Percentiles rank a stretch among this genome's conserved stretches.
These are phyloP conservation scores for Thermothelomyces thermophilus DNA, from an alignment of 2,329 filamentous ascomycete species.

Conservation along the genomic window DNA sequence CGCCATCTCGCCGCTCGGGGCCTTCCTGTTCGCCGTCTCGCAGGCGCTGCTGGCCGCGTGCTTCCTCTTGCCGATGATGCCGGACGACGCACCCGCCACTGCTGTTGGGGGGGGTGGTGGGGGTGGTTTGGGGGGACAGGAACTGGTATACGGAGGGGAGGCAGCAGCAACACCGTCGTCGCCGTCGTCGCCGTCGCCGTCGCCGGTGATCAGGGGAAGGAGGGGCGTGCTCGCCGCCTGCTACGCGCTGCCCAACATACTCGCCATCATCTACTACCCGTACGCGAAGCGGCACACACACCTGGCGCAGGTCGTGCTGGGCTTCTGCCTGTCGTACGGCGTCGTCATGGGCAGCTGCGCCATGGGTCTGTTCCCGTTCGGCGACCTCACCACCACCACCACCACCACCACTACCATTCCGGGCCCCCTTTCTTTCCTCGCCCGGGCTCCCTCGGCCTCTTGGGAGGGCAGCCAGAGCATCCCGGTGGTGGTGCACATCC, in stretches of 20 bases:
- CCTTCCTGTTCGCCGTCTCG: slow-evolving; percentile 27
- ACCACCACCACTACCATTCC: no score
- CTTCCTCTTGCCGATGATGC: slow-evolving; percentile 23
- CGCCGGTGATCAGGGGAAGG: no score
- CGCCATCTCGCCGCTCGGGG: slow-evolving; percentile 26
- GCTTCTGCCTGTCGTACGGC: slow-evolving; percentile 29
- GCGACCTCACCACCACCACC: background rate
- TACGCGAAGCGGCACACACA: slow-evolving; percentile 33
- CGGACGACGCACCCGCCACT: no score
- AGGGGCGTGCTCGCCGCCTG: background rate
- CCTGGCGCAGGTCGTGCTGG: slow-evolving; percentile 32
- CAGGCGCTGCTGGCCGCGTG: slow-evolving; percentile 25
- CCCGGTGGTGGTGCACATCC: background rate
- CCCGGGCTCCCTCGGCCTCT: no score
- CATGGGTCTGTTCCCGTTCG: background rate
- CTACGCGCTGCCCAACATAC: slow-evolving; percentile 25
- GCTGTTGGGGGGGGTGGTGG: no score
- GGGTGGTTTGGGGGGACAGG: no score
- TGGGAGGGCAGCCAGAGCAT: no score
- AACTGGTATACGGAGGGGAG: no score
- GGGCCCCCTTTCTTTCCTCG: no score
- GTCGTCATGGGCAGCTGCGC: slow-evolving; percentile 26
- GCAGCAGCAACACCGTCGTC: no score
- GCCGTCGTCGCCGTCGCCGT: background rate
- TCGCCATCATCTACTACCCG: slow-evolving; percentile 29